Base-by-base conservation (phyloP, 1,284 basidiomycete species). In the Taiwanofungus camphoratus region DNA sequence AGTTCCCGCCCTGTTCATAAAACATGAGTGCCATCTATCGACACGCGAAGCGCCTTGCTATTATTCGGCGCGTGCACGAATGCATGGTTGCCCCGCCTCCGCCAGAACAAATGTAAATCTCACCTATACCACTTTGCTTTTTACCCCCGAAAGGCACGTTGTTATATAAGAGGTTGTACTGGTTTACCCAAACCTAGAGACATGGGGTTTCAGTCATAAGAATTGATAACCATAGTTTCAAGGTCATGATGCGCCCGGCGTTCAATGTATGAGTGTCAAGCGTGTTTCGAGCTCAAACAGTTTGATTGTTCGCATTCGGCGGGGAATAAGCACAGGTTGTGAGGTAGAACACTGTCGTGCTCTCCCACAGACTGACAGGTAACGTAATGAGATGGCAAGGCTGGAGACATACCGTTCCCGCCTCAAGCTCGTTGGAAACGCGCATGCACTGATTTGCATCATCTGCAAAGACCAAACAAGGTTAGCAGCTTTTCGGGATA, bases 131-230 rank as follows among this genome's bases (percentile, higher is more conserved):
- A 46, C 76, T 79, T 57, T 82, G 82, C 66, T 93, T 94, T 72
- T 91, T 94, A 12, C 94, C 93, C 19, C 93, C 94, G 55, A 96
- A 96, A 1, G 94, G 92, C 29, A 90, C 87, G 46, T 89, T 88
- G 61, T 87, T 87, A 59, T 77, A 76, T 37, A 92, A 61, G 5
- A 87, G 46, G 53, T 86, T 87, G 65, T 94, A 95, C 61, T 90
- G 82, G 64, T 94, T 95, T 46, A 91, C 73, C 91, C 90, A 93
- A 24, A 92, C 80, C 84, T 87, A 49, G 20, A 30, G 27, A 42
- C 38, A 5, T 31, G 42, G 51, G n/a, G 9, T n/a, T 8, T 29
- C 26, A 29, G 26, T 11, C n/a, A 24, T 21, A n/a, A n/a, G n/a
- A n/a, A n/a, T n/a, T n/a, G n/a, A n/a, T n/a, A n/a, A n/a, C n/a